Evolutionary conservation across 352 stramenopile species (phyloP), one percentile per base, ranked within the genome.

Genomic region (Halophytophthora batemanensis): DNA sequence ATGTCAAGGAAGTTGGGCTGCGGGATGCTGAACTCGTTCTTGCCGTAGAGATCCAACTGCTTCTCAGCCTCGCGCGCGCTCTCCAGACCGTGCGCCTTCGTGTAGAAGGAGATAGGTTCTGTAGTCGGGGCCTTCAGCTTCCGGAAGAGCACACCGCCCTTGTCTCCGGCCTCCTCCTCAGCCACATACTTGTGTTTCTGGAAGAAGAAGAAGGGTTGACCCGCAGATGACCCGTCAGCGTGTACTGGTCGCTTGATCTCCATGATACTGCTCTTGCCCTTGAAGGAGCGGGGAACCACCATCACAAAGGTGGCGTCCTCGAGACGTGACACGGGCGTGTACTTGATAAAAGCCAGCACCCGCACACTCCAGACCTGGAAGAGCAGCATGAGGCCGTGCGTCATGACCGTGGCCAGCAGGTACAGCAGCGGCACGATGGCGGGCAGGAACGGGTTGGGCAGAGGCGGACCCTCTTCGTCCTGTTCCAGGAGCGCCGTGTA

Each of bases 11-110:
- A 98, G 45, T 96, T 87, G 2, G 96, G 96, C 59, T 98, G 78
- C 37, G 95, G 90, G 56, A 99, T 98, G 53, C 86, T 87, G 49
- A 98, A 98, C 43, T 89, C 80, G 69, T 99, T 99, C 46, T 82
- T 82, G 40, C 92, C 95, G 49, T 89, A 82, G 23, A 91, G 65
- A 31, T 87, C 73, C 28, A 91, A 50, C 48, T 86, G 66, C 15
- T 44, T 21, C 31, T 74, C 61, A 5, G 83, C 68, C 1, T 70
- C 64, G 10, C 23, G 47, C n/a, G 81, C 79, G 7, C 57, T 77
- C 2, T 50, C 54, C 17, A 93, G 53, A 14, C 85, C 85, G 7
- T 35, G 56, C 22, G 67, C 59, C 3, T 71, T 62, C 19, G 87
- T 45, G 56, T 95, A 95, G 28, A 71, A 77, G 63, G 80, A 50